Evolutionary conservation across 805 yeast genomes (phyloP).

Genomic region (Barnettozyma pratensis): DNA sequence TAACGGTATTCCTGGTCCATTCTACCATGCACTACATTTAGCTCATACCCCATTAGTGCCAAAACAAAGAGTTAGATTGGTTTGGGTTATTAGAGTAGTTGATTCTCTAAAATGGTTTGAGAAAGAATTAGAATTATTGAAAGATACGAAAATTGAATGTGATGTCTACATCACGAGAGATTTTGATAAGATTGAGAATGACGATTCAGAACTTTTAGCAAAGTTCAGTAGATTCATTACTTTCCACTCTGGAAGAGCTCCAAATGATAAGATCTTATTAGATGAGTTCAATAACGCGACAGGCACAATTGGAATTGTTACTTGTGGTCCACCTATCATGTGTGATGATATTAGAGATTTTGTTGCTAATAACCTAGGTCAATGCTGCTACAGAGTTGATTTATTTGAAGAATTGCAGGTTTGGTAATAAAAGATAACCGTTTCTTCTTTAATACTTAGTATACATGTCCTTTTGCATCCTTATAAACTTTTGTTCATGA

Average conservation of each 20-base stretch:
- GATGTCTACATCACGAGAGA: slow-evolving; percentile 39
- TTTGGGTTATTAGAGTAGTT: slow-evolving; percentile 60
- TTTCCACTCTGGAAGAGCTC: slow-evolving; percentile 44
- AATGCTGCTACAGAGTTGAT: slow-evolving; percentile 49
- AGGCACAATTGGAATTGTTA: slow-evolving; percentile 46
- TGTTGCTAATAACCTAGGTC: slow-evolving; percentile 39
- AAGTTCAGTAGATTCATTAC: slow-evolving; percentile 21
- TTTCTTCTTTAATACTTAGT: background rate
- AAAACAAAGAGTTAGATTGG: slow-evolving; percentile 37
- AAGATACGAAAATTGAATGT: slow-evolving; percentile 33
- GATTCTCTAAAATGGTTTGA: slow-evolving; percentile 47
- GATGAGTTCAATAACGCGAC: slow-evolving; percentile 33
- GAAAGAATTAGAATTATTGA: slow-evolving; percentile 18
- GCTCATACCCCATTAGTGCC: slow-evolving; percentile 19
- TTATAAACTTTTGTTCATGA: slow-evolving; percentile 85
- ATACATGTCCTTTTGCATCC: background rate
- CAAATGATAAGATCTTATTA: slow-evolving; percentile 33
- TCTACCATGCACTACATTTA: slow-evolving; percentile 33
- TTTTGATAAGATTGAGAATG: slow-evolving; percentile 10
- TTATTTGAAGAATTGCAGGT: slow-evolving; percentile 72
- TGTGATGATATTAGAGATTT: slow-evolving; percentile 50
- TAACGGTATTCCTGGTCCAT: slow-evolving; percentile 49
- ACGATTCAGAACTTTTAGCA: background rate
- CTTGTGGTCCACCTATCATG: slow-evolving; percentile 64
- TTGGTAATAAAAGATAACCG: slow-evolving; percentile 42